Percentiles rank a stretch among this genome's conserved stretches.
Evolutionary conservation across 257 asterid genomes (phyloP).

Genomic region (Salvia rosmarinus): DNA sequence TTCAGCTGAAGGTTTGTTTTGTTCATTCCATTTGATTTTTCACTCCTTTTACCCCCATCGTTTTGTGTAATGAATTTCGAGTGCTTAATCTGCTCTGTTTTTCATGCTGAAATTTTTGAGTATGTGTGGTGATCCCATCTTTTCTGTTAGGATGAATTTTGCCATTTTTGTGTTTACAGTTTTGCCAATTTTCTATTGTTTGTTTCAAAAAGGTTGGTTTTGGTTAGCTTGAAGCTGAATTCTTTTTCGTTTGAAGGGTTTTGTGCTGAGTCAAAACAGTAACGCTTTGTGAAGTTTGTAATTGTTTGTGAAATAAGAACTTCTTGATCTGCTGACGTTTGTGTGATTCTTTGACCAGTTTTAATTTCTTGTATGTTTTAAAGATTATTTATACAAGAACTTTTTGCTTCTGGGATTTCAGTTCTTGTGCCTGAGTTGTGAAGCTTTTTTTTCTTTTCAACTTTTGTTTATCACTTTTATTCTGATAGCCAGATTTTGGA

Average conservation of each 20-base stretch:
- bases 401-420: slow-evolving; percentile 16
- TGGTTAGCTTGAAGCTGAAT: not conserved
- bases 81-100: slow-evolving; percentile 2
- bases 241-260: not conserved
- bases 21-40: slow-evolving; percentile 9
- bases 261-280: not conserved
- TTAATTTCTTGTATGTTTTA: slow-evolving; percentile 16
- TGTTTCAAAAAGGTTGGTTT: not conserved
- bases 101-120: slow-evolving; percentile 10
- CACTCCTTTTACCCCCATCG: not conserved
- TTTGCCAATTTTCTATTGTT: not conserved
- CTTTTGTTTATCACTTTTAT: not conserved
- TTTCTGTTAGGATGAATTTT: not conserved
- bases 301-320: slow-evolving; percentile 4
- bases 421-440: slow-evolving; percentile 7
- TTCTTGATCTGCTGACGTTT: slow-evolving; percentile 23
- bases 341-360: not conserved
- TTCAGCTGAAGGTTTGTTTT: slow-evolving; percentile 79
- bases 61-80: not conserved
- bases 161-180: not conserved
- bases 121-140: slow-evolving; percentile 10
- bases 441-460: not conserved
- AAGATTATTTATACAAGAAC: not conserved
- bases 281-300: slow-evolving; percentile 6
- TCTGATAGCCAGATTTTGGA: not conserved